phyloP scores from a whole-genome alignment of 208 protist genomes.

The Crithidia expoeki region DNA sequence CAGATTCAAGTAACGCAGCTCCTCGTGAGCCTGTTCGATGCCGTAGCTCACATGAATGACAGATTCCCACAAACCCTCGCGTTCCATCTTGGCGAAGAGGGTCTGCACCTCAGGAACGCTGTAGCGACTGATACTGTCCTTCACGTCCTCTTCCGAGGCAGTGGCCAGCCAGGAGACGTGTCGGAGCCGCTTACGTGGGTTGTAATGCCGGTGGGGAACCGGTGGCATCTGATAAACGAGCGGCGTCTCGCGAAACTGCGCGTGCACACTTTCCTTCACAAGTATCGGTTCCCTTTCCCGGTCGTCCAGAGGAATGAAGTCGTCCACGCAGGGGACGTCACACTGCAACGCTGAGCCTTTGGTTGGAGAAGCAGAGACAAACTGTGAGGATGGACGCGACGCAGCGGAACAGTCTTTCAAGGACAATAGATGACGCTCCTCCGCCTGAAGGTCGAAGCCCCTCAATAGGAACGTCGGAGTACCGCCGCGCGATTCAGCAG shows the following conservation, averaged over 20 bases:
- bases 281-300: constrained; percentile 4
- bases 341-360: not conserved
- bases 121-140: constrained; percentile 34
- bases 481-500: constrained; percentile 10
- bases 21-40: constrained; percentile 36
- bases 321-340: not conserved
- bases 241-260: constrained; percentile 24
- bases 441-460: constrained; percentile 49
- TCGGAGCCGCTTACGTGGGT: constrained; percentile 40
- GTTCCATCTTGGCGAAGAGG: constrained; percentile 63
- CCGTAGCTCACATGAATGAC: constrained; percentile 62
- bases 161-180: constrained; percentile 43
- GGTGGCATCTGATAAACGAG: constrained; percentile 44
- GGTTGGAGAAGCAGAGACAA: not conserved
- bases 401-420: constrained; percentile 1
- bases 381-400: not conserved
- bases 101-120: constrained; percentile 49
- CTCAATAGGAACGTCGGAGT: constrained; percentile 31
- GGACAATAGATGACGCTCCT: constrained; percentile 27
- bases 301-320: not conserved
- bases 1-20: constrained; percentile 55
- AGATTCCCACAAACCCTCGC: constrained; percentile 62
- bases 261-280: constrained; percentile 39
- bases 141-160: constrained; percentile 45
- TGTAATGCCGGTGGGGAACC: constrained; percentile 73